Conservation (phyloP, 371 early-diverging fungal species). For the Sporodiniella umbellata region DNA sequence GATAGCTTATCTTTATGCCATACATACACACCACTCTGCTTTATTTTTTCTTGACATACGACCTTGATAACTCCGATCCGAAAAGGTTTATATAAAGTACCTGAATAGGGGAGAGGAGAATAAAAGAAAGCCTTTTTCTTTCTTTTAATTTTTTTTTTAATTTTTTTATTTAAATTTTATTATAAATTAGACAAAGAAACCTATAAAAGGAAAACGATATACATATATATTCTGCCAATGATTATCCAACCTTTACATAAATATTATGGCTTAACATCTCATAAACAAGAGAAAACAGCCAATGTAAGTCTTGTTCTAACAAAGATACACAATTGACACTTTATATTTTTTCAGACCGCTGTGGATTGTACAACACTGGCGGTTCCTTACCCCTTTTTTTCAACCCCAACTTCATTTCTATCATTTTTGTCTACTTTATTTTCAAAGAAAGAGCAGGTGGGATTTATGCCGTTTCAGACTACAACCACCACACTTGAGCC, state of each 20-base stretch:
- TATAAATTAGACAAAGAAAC: slow-evolving; percentile 16
- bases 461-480: slow-evolving; percentile 20
- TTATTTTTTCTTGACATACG: neutral
- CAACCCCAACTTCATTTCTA: slow-evolving; percentile 12
- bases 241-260: too few relatives aligned
- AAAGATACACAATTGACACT: neutral
- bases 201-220: slow-evolving; percentile 5
- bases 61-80: neutral
- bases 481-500: slow-evolving; percentile 8
- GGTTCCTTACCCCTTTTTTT: slow-evolving; percentile 23
- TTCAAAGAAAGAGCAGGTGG: slow-evolving; percentile 12
- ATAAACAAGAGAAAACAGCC: too few relatives aligned
- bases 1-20: neutral
- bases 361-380: neutral
- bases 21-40: neutral
- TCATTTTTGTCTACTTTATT: slow-evolving; percentile 11
- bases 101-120: neutral
- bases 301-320: too few relatives aligned
- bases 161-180: neutral
- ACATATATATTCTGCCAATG: too few relatives aligned
- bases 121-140: neutral
- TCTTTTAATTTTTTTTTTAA: neutral
- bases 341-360: slow-evolving; percentile 4
- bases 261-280: too few relatives aligned
- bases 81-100: neutral